Base-by-base conservation (phyloP, 2,329 filamentous ascomycete genomes). In the Penicillium sp. region DNA sequence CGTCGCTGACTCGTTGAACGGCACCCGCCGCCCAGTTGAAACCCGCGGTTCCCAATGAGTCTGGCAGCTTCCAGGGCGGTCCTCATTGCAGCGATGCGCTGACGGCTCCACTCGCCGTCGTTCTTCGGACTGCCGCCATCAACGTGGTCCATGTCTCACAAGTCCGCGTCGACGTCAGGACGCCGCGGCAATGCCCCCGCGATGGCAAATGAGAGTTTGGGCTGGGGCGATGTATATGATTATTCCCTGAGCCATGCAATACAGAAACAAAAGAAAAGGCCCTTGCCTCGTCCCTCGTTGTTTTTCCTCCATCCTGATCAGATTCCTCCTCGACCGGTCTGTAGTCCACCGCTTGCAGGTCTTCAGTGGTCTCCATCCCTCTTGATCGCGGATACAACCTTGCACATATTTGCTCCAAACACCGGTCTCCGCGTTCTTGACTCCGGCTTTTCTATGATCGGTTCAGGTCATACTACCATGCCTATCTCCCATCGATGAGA, bases 141-240 rank as follows among this genome's bases (percentile, higher is more conserved):
- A 48, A 45, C 40, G 39, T 51, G 48, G 45, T 38, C 28, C 27
- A 39, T 48, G 41, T 50, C 39, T 48, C 41, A 45, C 20, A 23
- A n/a, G 36, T 25, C 30, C 26, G 33, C 27, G n/a, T 36, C 37
- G 38, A 46, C 40, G 43, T 39, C 31, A 37, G 33, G 36, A 39
- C 25, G 25, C 25, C 25, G 21, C 20, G 17, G 19, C 23, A 20
- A 29, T 9, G 14, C n/a, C 27, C 26, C 27, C 18, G n/a, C 4
- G 30, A 36, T 37, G 48, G 45, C 36, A 33, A 51, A 44, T 18
- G 26, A 28, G 18, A 35, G 29, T 34, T 31, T 39, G 11, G 13
- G 27, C 23, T 31, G 14, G 19, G 16, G n/a, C 19, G 23, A 39
- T 33, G 32, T 40, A 43, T 47, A 47, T 28, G 27, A 30, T 46